Base-by-base conservation (phyloP, 2,329 filamentous ascomycete species). In the Aureobasidium sp. region DNA sequence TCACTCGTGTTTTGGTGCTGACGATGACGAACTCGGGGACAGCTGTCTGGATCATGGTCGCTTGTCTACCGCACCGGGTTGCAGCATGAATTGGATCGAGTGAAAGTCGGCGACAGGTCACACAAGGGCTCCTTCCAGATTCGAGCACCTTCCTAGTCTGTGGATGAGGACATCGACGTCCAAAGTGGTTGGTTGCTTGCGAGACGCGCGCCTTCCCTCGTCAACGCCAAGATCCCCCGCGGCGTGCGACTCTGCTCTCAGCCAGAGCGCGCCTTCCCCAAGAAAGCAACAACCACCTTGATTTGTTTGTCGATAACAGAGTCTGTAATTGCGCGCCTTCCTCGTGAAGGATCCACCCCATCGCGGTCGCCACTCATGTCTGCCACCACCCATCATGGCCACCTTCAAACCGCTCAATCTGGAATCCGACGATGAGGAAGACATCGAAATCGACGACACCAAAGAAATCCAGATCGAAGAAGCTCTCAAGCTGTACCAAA, bases 391-490 rank as follows among this genome's bases (percentile, higher is more conserved):
- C 49, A 65, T 39, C 56, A 76, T 76, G 75, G 70, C 75, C 32
- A 78, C 81, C 62, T 97, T 94, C 73, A 83, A 85, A 63, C 88
- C 91, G 50, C 83, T 96, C 69, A 98, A 98, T 68, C 81, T 97
- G 71, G 90, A 96, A 70, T 86, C 88, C 8, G 93, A 96, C 71
- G 88, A 94, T 64, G 88, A 88, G 55, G 76, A 85, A 59, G 90
- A 95, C 66, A 88, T 95, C 62, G 90, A 96, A 70, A 76, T 95
- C 64, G 93, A 98, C 68, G 90, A 93, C 63, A 95, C 90, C 29
- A 93, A 91, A 68, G 91, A 97, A 69, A 83, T 98, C 49, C 90
- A 95, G 77, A 91, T 97, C 64, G 93, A 98, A 64, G 93, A 98
- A 72, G 90, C 93, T 42, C 75, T 98, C 57, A 97, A 96, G 71